Base-by-base conservation (phyloP, 352 stramenopile species). In the Phytophthora brassicae region DNA sequence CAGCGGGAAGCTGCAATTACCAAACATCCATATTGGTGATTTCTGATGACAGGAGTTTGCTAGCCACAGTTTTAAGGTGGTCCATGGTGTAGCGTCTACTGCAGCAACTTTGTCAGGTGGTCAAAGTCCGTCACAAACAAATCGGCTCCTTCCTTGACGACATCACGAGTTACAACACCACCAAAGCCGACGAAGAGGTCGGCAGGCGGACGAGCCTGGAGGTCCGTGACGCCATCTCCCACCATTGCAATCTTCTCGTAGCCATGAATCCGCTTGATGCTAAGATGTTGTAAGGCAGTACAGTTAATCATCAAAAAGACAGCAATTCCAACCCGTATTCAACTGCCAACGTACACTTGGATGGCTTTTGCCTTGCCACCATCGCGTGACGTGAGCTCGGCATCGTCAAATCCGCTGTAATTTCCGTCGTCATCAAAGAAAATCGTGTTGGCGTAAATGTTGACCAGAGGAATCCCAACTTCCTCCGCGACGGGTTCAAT, bases 381-480 rank as follows among this genome's bases (percentile, higher is more conserved):
- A 46, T 92, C 85, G 26, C 78, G 79, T 16, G 83, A 97, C 12
- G 97, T 99, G 19, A 97, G 93, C 74, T 99, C 97, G 12, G 83
- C 87, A 23, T 84, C 62, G 76, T 99, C 96, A 67, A 99, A 99
- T 19, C 88, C 93, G 13, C 54, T 65, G 71, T 99, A 99, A 1
- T 83, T 77, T 43, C 91, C 92, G 22, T 88, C 59, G 46, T 79
- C 71, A 35, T 95, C 75, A 69, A 99, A 99, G 47, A 97, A 84
- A 50, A 99, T 94, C 13, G 92, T 98, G 83, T 99, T 99, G 49
- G 97, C 97, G 74, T 98, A 98, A 61, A 99, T 98, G 67, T 97
- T 96, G 38, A 77, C 76, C 77, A 89, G 60, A 57, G 90, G 77
- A 68, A 97, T 80, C 49, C 72, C 70, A 66, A 98, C 67, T 47